Conservation (phyloP, 495 filamentous ascomycete species). For the Pseudomonodictys pantanalensis region DNA sequence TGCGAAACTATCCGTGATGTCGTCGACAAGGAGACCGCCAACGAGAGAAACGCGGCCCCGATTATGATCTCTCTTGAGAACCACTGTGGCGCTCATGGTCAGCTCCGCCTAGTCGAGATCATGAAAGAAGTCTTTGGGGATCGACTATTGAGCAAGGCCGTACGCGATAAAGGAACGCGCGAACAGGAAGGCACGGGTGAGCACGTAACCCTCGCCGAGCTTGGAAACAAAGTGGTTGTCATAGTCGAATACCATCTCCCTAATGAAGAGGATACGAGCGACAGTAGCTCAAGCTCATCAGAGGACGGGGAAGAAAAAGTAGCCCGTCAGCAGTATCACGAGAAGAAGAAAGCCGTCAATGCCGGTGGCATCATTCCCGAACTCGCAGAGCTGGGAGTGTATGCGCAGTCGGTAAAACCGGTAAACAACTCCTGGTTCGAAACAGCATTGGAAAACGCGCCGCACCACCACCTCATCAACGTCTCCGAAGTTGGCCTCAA, state of each 20-base stretch:
- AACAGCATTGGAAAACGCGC: conserved; percentile 42
- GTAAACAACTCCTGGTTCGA: conserved; percentile 53
- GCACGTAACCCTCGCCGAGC: conserved; percentile 47
- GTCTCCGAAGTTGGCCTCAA: conserved; percentile 52
- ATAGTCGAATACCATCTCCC: conserved; percentile 57
- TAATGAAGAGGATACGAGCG: conserved; percentile 41
- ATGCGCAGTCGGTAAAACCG: conserved; percentile 57
- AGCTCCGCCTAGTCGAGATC: conserved; percentile 50
- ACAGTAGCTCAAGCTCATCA: conserved; percentile 7
- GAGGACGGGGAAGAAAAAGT: conserved; percentile 47
- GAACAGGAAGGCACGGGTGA: conserved; percentile 42
- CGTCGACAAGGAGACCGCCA: conserved; percentile 45
- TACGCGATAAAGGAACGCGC: conserved; percentile 45
- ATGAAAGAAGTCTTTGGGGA: conserved; percentile 55
- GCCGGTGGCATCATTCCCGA: conserved; percentile 50
- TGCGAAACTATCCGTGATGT: conserved; percentile 53
- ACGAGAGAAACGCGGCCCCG: conserved; percentile 43
- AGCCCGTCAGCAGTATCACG: conserved; percentile 44
- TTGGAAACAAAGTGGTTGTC: conserved; percentile 53
- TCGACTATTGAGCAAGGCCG: conserved; percentile 48
- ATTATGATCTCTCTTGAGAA: conserved; percentile 56
- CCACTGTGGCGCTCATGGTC: conserved; percentile 49
- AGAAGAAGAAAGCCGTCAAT: conserved; percentile 42
- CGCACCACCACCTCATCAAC: conserved; percentile 58
- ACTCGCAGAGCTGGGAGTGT: conserved; percentile 54